Evolutionary conservation across 1,284 basidiomycete species (phyloP).

Genomic region (Omphalotus olearius): DNA sequence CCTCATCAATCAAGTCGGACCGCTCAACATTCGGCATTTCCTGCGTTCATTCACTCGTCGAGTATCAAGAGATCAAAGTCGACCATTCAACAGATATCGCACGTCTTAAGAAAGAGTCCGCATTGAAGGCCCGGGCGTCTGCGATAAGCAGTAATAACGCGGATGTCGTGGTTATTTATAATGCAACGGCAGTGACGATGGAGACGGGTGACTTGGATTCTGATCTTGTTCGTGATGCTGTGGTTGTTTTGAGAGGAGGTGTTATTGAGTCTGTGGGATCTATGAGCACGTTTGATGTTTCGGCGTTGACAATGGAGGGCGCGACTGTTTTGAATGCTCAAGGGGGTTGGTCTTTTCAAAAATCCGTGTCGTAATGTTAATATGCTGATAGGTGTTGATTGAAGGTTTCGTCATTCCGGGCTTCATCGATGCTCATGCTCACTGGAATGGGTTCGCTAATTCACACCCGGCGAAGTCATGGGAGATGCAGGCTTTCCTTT

Average conservation of each 20-base stretch:
- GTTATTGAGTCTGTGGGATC: constrained; percentile 49
- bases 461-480: constrained; percentile 60
- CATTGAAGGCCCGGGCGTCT: not conserved
- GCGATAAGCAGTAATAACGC: constrained; percentile 21
- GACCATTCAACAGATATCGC: constrained; percentile 57
- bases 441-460: constrained; percentile 54
- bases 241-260: constrained; percentile 51
- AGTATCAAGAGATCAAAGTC: constrained; percentile 54
- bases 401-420: constrained; percentile 64
- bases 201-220: constrained; percentile 38
- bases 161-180: constrained; percentile 52
- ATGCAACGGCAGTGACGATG: constrained; percentile 70
- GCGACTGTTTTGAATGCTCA: constrained; percentile 52
- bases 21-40: constrained; percentile 50
- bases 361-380: not conserved
- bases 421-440: constrained; percentile 61
- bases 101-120: constrained; percentile 24
- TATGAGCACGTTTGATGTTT: constrained; percentile 25
- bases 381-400: not conserved
- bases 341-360: constrained; percentile 46
- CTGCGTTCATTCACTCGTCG: constrained; percentile 50
- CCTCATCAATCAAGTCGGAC: constrained; percentile 43
- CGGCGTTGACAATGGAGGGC: constrained; percentile 37
- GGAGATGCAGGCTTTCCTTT: constrained; percentile 71
- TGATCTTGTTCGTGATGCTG: constrained; percentile 49